Base-by-base conservation (phyloP, 805 yeast genomes). In the Wickerhamomyces chaumierensis region DNA sequence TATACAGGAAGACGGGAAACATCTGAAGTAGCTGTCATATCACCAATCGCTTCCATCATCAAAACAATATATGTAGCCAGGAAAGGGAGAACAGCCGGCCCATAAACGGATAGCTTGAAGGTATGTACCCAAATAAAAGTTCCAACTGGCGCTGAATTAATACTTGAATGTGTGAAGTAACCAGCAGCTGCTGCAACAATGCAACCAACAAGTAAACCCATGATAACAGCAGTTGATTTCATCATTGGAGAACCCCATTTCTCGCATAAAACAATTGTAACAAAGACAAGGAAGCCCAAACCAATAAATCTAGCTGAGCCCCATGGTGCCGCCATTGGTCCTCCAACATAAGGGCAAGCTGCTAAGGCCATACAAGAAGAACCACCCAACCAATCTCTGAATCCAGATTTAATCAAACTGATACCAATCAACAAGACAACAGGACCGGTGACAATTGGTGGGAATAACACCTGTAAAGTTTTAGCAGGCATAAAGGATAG, bases 41-140 rank as follows among this genome's bases (percentile, higher is more conserved):
- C 96, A 57, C 96, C 96, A 54, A 87, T 84, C 38, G 94, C 81
- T 65, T 87, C 96, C 82, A 86, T 85, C 70, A 84, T 78, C 49
- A 83, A 63, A 23, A 80, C 85, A 19, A 85, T 67, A 57, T 78
- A 87, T 36, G 85, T 81, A 0, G 94, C 92, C 41, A 87, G 60
- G 63, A 84, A 72, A 18, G 96, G 96, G 37, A 87, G 62, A 4
- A 87, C 90, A 7, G 81, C 74, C 2, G 96, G 95, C 2, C 86
- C 96, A 51, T 87, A 84, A 8, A 87, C 75, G 28, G 65, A 59
- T 40, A 86, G 66, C 43, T 69, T 75, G 68, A 86, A 87, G 4
- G 95, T 86, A 44, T 81, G 80, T 14, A 78, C 84, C 96, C 96
- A 87, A 49, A 82, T 60, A 60, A 87, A 87, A 15, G 92, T 82